Conservation (phyloP, 176 grass and related monocot genomes). For the Juncus effusus region DNA sequence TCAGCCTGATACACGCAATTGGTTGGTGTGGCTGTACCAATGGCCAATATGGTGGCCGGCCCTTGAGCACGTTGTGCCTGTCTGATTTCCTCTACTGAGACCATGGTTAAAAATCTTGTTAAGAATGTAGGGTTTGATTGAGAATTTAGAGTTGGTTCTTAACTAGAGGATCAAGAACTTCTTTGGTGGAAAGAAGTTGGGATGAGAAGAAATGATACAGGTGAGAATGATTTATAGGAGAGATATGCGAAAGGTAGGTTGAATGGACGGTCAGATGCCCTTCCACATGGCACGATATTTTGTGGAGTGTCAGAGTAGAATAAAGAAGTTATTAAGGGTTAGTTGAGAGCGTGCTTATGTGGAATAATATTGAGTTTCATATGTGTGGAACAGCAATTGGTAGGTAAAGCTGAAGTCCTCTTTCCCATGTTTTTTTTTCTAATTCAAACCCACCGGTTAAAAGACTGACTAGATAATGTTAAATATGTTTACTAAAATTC, state of each 20-base stretch:
- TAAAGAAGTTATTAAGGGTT: background rate
- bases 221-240: conserved; percentile 10
- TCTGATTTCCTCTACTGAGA: conserved; percentile 20
- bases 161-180: background rate
- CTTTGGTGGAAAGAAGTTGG: background rate
- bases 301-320: conserved; percentile 1
- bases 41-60: conserved; percentile 16
- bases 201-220: background rate
- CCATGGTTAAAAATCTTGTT: conserved; percentile 16
- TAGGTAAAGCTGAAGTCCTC: too few relatives aligned
- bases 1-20: conserved; percentile 19
- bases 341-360: conserved; percentile 8
- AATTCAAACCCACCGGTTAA: too few relatives aligned
- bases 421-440: too few relatives aligned
- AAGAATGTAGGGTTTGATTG: background rate
- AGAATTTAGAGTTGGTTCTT: conserved; percentile 8
- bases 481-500: too few relatives aligned
- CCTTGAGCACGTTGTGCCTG: conserved; percentile 20
- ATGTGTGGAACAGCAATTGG: too few relatives aligned
- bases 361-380: too few relatives aligned
- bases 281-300: conserved; percentile 4
- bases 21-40: conserved; percentile 22
- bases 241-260: conserved; percentile 11
- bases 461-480: too few relatives aligned
- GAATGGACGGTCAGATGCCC: conserved; percentile 18